These are phyloP conservation scores for Leucogyrophana mollusca DNA, from an alignment of 768 basidiomycete genomes.

Conservation along the genomic window DNA sequence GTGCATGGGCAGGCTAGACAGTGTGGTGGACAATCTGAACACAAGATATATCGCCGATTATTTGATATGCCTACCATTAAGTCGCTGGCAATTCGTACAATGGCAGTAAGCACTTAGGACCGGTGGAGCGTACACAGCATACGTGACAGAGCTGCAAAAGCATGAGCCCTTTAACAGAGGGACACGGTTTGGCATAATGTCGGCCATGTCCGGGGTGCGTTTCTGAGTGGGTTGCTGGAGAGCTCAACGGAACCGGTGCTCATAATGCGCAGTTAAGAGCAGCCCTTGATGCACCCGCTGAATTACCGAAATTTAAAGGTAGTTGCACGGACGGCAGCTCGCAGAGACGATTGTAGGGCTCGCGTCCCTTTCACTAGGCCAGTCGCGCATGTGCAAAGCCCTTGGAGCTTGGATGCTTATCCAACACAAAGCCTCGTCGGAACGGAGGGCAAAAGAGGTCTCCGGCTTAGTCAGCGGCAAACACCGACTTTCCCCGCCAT, in stretches of 20 bases:
- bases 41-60: not conserved
- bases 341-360: too few species aligned
- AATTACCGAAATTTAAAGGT: too few species aligned
- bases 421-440: not conserved
- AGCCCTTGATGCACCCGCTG: too few species aligned
- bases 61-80: conserved; percentile 41
- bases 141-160: conserved; percentile 55
- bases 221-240: too few species aligned
- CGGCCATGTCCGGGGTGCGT: too few species aligned
- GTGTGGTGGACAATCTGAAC: conserved; percentile 3
- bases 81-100: conserved; percentile 65
- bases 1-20: conserved; percentile 57
- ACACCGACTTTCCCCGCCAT: conserved; percentile 26
- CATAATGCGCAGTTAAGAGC: not conserved
- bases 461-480: conserved; percentile 28
- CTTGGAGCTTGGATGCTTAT: too few species aligned
- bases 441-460: not conserved
- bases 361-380: too few species aligned
- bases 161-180: conserved; percentile 48
- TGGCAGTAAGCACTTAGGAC: conserved; percentile 64
- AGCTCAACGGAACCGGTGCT: not conserved
- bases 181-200: not conserved
- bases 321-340: too few species aligned
- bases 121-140: conserved; percentile 46
- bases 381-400: too few species aligned